Evolutionary conservation across 202 grass and related monocot species (phyloP).

Genomic region (Thinopyrum obtusiflorum): DNA sequence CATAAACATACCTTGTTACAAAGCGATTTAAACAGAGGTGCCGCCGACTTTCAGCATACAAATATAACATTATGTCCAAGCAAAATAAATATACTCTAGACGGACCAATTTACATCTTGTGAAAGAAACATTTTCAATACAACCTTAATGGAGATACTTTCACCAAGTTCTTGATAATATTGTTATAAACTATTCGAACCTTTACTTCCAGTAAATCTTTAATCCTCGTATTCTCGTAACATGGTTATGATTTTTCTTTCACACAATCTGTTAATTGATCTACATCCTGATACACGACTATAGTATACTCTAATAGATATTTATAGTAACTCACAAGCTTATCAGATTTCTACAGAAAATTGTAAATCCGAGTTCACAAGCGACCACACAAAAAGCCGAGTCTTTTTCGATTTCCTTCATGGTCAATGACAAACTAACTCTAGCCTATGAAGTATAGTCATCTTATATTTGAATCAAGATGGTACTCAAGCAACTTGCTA

Average conservation of each 20-base stretch:
- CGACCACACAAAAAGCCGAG: neutral
- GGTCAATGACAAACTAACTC: too few relatives aligned
- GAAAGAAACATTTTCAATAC: neutral
- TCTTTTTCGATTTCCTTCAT: too few relatives aligned
- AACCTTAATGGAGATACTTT: neutral
- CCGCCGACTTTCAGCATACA: too few relatives aligned
- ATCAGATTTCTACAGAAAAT: too few relatives aligned
- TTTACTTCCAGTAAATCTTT: neutral
- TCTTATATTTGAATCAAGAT: too few relatives aligned
- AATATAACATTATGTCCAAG: neutral
- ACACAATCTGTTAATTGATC: neutral
- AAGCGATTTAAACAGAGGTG: too few relatives aligned
- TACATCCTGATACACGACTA: too few relatives aligned
- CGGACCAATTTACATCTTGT: neutral
- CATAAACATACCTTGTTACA: too few relatives aligned
- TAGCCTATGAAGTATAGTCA: too few relatives aligned
- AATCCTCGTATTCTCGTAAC: neutral
- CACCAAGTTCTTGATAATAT: neutral
- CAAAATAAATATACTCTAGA: neutral
- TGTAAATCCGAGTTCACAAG: too few relatives aligned
- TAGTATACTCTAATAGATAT: too few relatives aligned
- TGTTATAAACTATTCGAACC: neutral
- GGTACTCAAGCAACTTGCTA: neutral
- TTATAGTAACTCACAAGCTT: too few relatives aligned
- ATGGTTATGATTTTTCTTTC: neutral